Evolutionary conservation across 768 basidiomycete genomes (phyloP), one percentile per base, ranked within the genome.

Genomic region (Boletus subparvulus): DNA sequence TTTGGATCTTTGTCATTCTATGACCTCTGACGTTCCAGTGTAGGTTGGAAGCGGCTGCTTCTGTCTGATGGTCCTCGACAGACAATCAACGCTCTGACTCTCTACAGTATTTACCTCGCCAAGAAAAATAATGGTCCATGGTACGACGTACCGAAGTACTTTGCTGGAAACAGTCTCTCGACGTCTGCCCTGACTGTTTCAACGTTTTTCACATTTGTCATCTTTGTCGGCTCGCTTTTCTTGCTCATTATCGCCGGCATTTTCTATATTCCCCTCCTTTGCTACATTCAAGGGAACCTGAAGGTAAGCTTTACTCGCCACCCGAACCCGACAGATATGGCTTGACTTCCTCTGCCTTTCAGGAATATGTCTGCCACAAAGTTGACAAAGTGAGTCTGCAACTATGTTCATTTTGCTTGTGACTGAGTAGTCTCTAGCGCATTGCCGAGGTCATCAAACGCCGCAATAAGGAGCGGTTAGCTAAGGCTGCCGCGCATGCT

Each of bases 311-410:
- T 4, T 35, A 0, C 16, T 59, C 33, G 36, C 42, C 12, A 21
- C 44, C 19, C 7, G 35, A 46, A 52, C 26, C 9, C 1, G 17
- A 45, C 21, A 10, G n/a, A 47, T 40, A n/a, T 49, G 46, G 45
- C 33, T 49, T 56, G 41, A 59, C 44, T 26, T 44, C 14, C 42
- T 24, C 42, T 24, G 42, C 13, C 42, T 21, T 44, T 14, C 61
- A 92, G 88, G 96, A 99, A 80, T 98, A 97, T 75, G 92, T 92
- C 73, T 98, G 95, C 71, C 93, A 98, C 78, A 97, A 98, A 74
- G 93, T 98, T 48, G 96, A 99, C 78, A 98, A 98, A 84, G 91
- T 92, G 68, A 54, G 66, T 59, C 32, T 56, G 51, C 37, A 6
- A 16, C 28, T 12, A n/a, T 47, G 19, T 6, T 43, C 12, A n/a